A percentile compares a stretch with the other conserved stretches of the same genome.
Conservation (phyloP, 176 grass and related monocot species). For the Juncus inflexus region DNA sequence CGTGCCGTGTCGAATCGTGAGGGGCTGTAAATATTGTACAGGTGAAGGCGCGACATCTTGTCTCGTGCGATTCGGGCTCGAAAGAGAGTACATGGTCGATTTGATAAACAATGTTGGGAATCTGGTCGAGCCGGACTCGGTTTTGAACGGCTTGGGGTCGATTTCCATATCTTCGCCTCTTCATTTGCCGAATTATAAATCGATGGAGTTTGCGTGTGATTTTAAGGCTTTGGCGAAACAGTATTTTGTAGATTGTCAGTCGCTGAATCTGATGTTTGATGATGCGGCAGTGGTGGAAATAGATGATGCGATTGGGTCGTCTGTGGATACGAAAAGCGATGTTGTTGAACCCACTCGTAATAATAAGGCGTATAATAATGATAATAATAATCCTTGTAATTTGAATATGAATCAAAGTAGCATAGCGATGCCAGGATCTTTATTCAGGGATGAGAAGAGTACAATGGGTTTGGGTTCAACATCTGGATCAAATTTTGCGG, state of each 20-base stretch:
- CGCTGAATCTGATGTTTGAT: slow-evolving; percentile 63
- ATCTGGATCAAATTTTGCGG: slow-evolving; percentile 35
- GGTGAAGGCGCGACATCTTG: slow-evolving; percentile 47
- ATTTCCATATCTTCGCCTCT: slow-evolving; percentile 62
- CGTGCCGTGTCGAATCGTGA: slow-evolving; percentile 70
- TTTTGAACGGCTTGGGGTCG: slow-evolving; percentile 69
- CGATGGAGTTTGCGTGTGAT: slow-evolving; percentile 41
- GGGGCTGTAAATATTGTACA: slow-evolving; percentile 75
- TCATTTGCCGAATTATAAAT: slow-evolving; percentile 45
- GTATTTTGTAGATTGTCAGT: slow-evolving; percentile 72
- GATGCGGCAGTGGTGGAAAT: slow-evolving; percentile 40
- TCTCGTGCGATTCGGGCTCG: slow-evolving; percentile 56
- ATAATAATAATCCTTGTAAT: slow-evolving; percentile 4
- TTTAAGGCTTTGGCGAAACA: slow-evolving; percentile 59
- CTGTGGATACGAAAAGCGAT: slow-evolving; percentile 37
- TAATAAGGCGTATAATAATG: slow-evolving; percentile 9
- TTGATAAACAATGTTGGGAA: slow-evolving; percentile 60
- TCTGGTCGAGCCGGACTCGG: slow-evolving; percentile 67
- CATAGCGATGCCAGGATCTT: neutral
- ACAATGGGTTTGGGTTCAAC: slow-evolving; percentile 31
- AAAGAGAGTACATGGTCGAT: slow-evolving; percentile 81
- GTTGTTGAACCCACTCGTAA: slow-evolving; percentile 34
- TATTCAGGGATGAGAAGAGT: slow-evolving; percentile 29
- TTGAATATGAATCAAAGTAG: neutral
- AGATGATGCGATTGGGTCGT: slow-evolving; percentile 38